phyloP scores from a whole-genome alignment of 192 early-diverging fungal species.

The Backusella tuberculispora region DNA sequence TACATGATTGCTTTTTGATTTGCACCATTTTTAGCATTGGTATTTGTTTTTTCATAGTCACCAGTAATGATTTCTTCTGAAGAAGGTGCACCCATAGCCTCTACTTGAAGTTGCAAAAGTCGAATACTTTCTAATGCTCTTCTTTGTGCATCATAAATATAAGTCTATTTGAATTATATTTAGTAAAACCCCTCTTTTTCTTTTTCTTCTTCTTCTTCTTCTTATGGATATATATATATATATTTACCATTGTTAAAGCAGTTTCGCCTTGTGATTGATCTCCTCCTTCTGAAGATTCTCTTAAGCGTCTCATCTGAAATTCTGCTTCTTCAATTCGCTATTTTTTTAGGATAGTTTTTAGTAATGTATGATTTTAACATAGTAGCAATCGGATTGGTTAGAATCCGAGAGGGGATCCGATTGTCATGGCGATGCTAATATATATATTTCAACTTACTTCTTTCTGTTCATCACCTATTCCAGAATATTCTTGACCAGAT shows the following conservation, averaged over 20 bases:
- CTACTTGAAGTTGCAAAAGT: conserved; percentile 34
- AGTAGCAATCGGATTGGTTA: too few relatives aligned
- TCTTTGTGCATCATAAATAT: conserved; percentile 35
- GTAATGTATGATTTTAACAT: background rate
- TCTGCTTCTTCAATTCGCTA: conserved; percentile 41
- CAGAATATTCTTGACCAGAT: conserved; percentile 37
- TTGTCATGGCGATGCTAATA: background rate
- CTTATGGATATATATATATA: background rate
- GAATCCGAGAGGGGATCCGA: too few relatives aligned
- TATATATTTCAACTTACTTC: conserved; percentile 24
- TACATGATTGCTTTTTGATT: conserved; percentile 3
- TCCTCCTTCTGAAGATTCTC: conserved; percentile 15
- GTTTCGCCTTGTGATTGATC: background rate
- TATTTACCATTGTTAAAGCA: conserved; percentile 28
- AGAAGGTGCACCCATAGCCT: conserved; percentile 40
- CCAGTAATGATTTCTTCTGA: conserved; percentile 21
- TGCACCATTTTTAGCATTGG: background rate
- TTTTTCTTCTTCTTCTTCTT: too few relatives aligned
- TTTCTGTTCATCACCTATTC: conserved; percentile 35
- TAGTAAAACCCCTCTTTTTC: background rate
- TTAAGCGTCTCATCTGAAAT: conserved; percentile 29
- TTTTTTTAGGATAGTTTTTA: background rate
- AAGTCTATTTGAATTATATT: conserved; percentile 2
- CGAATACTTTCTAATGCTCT: conserved; percentile 31
- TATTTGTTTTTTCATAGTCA: background rate